These are phyloP conservation scores for Plasmodium knowlesi DNA, from an alignment of 169 alveolate species.

Conservation along the genomic window DNA sequence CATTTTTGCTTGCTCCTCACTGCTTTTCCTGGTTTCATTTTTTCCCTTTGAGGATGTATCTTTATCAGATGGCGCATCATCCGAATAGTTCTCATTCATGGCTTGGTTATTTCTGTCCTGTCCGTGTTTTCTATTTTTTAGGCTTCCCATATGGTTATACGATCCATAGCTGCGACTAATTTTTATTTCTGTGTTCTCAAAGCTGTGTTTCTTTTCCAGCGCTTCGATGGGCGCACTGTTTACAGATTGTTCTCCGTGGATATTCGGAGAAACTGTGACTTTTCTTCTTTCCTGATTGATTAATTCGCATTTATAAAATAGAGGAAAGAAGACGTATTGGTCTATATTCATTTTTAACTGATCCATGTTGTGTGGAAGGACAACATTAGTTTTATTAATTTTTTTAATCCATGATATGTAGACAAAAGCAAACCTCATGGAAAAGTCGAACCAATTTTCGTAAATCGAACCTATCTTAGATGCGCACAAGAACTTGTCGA, in stretches of 20 bases:
- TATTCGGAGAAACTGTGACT: background rate
- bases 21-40: conserved; percentile 3
- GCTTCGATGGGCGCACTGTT: conserved; percentile 12
- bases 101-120: background rate
- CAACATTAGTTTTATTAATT: conserved; percentile 3
- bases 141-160: conserved; percentile 17
- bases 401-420: conserved; percentile 74
- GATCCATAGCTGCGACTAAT: conserved; percentile 73
- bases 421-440: conserved; percentile 69
- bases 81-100: background rate
- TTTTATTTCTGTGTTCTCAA: conserved; percentile 71
- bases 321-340: conserved; percentile 28
- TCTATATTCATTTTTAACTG: conserved; percentile 36
- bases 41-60: background rate
- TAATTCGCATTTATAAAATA: conserved; percentile 26
- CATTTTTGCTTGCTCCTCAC: conserved; percentile 6
- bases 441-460: conserved; percentile 75
- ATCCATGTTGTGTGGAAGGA: conserved; percentile 39
- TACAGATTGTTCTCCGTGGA: background rate
- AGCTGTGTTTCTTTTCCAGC: conserved; percentile 57
- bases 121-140: conserved; percentile 56
- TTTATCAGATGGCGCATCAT: background rate
- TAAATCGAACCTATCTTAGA: conserved; percentile 25
- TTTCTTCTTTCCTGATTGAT: background rate
- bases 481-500: conserved; percentile 48